Conservation (phyloP, 1,284 basidiomycete genomes). For the Amylostereum areolatum region DNA sequence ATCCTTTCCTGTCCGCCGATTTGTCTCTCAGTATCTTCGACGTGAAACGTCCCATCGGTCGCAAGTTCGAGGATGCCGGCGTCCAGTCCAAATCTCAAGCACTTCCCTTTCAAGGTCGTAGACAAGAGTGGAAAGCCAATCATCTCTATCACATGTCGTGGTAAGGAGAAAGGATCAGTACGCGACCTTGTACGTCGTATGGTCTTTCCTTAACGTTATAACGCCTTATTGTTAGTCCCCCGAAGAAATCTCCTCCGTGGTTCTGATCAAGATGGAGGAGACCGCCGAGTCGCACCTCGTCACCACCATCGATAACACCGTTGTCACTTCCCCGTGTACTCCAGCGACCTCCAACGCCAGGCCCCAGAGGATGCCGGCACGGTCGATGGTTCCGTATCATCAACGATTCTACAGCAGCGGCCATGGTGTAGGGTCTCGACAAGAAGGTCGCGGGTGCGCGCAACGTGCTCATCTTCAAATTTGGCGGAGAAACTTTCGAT, state of each 20-base stretch:
- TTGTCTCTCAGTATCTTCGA: constrained; percentile 71
- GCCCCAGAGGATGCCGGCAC: constrained; percentile 93
- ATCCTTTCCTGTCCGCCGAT: background rate
- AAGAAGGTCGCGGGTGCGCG: constrained; percentile 85
- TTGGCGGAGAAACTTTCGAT: constrained; percentile 99
- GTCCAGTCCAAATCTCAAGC: constrained; percentile 93
- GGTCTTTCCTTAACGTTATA: constrained; percentile 1
- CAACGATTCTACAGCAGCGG: constrained; percentile 94
- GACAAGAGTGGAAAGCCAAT: constrained; percentile 84
- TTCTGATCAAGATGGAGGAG: constrained; percentile 97
- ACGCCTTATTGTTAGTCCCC: constrained; percentile 56
- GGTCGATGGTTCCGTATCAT: constrained; percentile 94
- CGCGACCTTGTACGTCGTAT: constrained; percentile 27
- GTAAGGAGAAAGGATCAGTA: constrained; percentile 89
- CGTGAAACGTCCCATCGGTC: constrained; percentile 87
- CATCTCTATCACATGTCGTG: constrained; percentile 85
- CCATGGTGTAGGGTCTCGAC: constrained; percentile 93
- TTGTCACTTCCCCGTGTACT: constrained; percentile 94
- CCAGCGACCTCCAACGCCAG: constrained; percentile 96
- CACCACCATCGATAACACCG: constrained; percentile 67
- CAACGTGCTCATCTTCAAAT: constrained; percentile 96
- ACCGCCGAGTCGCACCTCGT: constrained; percentile 97
- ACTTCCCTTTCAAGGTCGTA: constrained; percentile 90
- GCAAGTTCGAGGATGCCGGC: constrained; percentile 80
- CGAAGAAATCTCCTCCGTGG: constrained; percentile 97